phyloP scores from a whole-genome alignment of 352 stramenopile species.

The Phytophthora pisi region DNA sequence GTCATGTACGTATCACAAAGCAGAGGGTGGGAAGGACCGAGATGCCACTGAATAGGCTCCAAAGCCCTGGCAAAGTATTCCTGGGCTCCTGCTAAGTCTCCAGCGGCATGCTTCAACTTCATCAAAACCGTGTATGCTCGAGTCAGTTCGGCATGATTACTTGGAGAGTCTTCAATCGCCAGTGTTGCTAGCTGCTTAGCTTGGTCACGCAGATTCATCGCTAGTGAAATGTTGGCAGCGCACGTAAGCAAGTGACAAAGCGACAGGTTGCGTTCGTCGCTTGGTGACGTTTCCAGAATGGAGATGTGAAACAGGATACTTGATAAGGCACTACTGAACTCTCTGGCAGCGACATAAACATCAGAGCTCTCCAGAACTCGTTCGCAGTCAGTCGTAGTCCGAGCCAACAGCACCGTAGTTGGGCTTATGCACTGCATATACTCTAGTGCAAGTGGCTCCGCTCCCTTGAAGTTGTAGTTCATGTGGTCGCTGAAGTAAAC shows the following conservation, averaged over 20 bases:
- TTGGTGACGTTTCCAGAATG: constrained; percentile 37
- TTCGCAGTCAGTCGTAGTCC: constrained; percentile 35
- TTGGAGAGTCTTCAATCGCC: constrained; percentile 42
- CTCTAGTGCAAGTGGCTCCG: constrained; percentile 28
- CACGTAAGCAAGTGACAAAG: constrained; percentile 46
- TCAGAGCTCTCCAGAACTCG: constrained; percentile 32
- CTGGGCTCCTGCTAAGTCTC: constrained; percentile 24
- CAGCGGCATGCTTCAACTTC: constrained; percentile 30
- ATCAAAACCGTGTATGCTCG: constrained; percentile 43
- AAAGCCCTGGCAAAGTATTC: constrained; percentile 41
- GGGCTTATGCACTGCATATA: constrained; percentile 28
- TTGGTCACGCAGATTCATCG: constrained; percentile 25
- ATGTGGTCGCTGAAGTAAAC: constrained; percentile 35
- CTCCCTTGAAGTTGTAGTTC: constrained; percentile 45
- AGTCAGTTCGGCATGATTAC: constrained; percentile 34
- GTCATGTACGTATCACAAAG: constrained; percentile 51
- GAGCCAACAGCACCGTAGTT: constrained; percentile 27
- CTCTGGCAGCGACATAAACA: constrained; percentile 20
- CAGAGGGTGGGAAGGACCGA: constrained; percentile 45
- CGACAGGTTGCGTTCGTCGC: constrained; percentile 38
- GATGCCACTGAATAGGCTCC: constrained; percentile 42
- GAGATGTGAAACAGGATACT: constrained; percentile 50
- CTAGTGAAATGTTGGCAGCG: constrained; percentile 49
- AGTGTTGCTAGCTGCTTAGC: constrained; percentile 36
- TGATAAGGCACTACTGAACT: constrained; percentile 37